Conservation (phyloP, 2,329 filamentous ascomycete genomes). For the Aspergillus sp. region DNA sequence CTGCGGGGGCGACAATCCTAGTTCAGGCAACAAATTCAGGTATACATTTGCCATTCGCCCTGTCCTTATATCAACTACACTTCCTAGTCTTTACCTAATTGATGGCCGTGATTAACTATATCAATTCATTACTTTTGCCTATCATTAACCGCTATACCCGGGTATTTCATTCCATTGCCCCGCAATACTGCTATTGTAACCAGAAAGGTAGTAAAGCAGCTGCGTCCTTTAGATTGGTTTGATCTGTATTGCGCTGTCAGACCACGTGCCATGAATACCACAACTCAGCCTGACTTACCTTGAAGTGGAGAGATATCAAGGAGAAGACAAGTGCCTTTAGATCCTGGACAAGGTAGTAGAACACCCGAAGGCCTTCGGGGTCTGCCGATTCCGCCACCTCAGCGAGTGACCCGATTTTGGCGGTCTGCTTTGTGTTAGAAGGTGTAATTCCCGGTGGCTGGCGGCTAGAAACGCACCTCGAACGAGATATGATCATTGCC, state of each 20-base stretch:
- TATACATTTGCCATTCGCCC: not conserved
- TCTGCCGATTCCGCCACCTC: constrained; percentile 96
- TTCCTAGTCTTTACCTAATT: not conserved
- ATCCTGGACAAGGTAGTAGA: constrained; percentile 98
- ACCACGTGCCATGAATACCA: constrained; percentile 1
- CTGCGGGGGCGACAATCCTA: constrained; percentile 33
- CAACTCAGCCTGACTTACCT: constrained; percentile 52
- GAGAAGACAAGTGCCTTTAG: constrained; percentile 96
- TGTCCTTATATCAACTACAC: not conserved
- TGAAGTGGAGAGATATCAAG: constrained; percentile 94
- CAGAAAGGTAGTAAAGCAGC: not conserved
- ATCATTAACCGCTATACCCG: not conserved
- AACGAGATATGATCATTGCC: constrained; percentile 97
- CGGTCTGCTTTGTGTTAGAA: constrained; percentile 62
- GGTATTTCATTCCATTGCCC: not conserved
- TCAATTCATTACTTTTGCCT: not conserved
- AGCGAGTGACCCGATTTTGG: constrained; percentile 95
- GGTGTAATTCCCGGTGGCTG: not conserved
- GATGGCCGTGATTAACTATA: not conserved
- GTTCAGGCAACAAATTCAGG: not conserved
- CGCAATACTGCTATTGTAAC: not conserved
- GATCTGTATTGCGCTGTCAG: constrained; percentile 41
- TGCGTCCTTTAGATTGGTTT: constrained; percentile 48
- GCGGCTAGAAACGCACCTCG: constrained; percentile 60
- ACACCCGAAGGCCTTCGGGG: constrained; percentile 91